These are phyloP conservation scores for Puya raimondii DNA, from an alignment of 176 grass and related monocot genomes.

Conservation along the genomic window DNA sequence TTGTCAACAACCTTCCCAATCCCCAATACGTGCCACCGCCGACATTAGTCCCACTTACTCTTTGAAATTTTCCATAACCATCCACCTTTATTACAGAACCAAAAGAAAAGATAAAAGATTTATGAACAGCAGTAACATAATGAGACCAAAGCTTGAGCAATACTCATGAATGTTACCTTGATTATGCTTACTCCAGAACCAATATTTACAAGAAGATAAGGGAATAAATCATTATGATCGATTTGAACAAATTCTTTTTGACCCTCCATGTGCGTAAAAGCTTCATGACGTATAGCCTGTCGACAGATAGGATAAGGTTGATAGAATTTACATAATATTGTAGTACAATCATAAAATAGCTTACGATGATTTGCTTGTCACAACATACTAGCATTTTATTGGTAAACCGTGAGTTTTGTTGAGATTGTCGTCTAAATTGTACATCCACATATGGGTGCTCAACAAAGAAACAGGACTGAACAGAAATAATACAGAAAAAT, in stretches of 20 bases:
- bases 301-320: neutral
- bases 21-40: constrained; percentile 98
- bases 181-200: constrained; percentile 99
- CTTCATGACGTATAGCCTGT: constrained; percentile 97
- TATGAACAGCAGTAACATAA: neutral
- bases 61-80: constrained; percentile 89
- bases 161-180: constrained; percentile 46
- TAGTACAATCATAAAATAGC: neutral
- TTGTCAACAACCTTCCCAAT: constrained; percentile 86
- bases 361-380: too few species aligned
- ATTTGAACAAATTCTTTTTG: constrained; percentile 92
- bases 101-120: constrained; percentile 11
- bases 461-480: too few species aligned
- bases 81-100: constrained; percentile 69
- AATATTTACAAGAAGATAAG: constrained; percentile 97
- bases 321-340: neutral
- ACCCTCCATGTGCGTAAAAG: constrained; percentile 99
- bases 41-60: constrained; percentile 98
- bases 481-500: too few species aligned
- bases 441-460: too few species aligned
- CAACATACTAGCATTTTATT: too few species aligned
- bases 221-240: constrained; percentile 92
- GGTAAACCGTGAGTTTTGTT: too few species aligned
- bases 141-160: constrained; percentile 7
- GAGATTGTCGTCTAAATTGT: too few species aligned